A percentile compares a stretch with the other conserved stretches of the same genome.
phyloP scores from a whole-genome alignment of 2,329 filamentous ascomycete species.

The Ophiostoma ips region DNA sequence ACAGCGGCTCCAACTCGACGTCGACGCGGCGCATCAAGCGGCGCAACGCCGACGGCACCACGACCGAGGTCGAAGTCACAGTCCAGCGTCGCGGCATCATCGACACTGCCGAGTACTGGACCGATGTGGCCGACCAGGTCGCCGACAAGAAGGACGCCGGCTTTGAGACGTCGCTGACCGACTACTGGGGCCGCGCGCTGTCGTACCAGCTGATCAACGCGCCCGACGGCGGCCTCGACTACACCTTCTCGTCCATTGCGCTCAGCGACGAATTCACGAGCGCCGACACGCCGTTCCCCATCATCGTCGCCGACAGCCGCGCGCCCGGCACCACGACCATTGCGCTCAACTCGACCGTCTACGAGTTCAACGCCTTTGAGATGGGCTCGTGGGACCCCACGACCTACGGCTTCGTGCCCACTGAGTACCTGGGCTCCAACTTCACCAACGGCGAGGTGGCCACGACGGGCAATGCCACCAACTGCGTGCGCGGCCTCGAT shows the following conservation, averaged over 20 bases:
- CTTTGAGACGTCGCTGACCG: conserved; percentile 61
- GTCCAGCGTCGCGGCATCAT: conserved; percentile 14
- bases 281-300: conserved; percentile 32
- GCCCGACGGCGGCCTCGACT: conserved; percentile 55
- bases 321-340: conserved; percentile 30
- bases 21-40: neutral
- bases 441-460: conserved; percentile 42
- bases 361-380: conserved; percentile 53
- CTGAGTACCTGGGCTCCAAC: conserved; percentile 44
- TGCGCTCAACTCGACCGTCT: conserved; percentile 44
- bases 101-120: conserved; percentile 38
- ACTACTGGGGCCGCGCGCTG: conserved; percentile 82
- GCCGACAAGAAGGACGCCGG: conserved; percentile 45
- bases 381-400: conserved; percentile 50
- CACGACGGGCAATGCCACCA: conserved; percentile 32
- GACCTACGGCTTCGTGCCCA: conserved; percentile 44
- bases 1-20: conserved; percentile 4
- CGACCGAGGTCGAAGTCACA: conserved; percentile 6
- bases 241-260: conserved; percentile 64
- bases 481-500: conserved; percentile 68
- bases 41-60: no score
- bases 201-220: conserved; percentile 75
- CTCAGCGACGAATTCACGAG: conserved; percentile 27
- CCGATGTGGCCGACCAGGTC: conserved; percentile 43
- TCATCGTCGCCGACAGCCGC: conserved; percentile 35